These are phyloP conservation scores for Selenicereus undatus DNA, from an alignment of 148 eudicot species.

Conservation along the genomic window DNA sequence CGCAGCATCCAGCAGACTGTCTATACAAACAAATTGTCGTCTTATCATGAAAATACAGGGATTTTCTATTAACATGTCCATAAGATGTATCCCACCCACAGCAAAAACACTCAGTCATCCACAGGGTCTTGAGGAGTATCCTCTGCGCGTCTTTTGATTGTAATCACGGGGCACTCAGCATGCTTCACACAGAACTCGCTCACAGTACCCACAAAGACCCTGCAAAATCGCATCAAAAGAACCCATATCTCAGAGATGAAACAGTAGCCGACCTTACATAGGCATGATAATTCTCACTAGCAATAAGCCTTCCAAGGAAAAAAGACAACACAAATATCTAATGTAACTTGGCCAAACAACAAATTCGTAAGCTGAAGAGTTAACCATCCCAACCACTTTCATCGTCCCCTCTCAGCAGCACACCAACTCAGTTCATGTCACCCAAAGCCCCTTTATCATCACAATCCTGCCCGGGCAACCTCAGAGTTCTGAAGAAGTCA, in stretches of 20 bases:
- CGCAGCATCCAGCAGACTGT: background rate
- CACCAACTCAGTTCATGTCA: too few species aligned
- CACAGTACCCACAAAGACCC: constrained; percentile 96
- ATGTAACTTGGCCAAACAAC: background rate
- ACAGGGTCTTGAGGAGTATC: constrained; percentile 86
- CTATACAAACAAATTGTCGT: background rate
- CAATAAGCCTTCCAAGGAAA: background rate
- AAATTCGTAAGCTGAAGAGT: background rate
- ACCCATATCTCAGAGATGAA: background rate
- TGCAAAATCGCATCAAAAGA: constrained; percentile 23
- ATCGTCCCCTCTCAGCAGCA: too few species aligned
- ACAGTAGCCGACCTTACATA: background rate
- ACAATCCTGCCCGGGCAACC: too few species aligned
- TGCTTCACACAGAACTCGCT: constrained; percentile 95
- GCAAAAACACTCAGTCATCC: constrained; percentile 50
- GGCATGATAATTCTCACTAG: too few species aligned
- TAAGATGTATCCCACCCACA: background rate
- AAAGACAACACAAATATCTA: background rate
- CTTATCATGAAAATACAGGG: background rate
- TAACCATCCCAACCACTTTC: background rate
- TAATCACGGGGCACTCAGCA: constrained; percentile 90
- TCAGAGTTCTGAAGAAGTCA: too few species aligned
- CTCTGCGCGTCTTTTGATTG: constrained; percentile 69
- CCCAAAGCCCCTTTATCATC: too few species aligned
- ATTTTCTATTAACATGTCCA: background rate